A percentile compares a stretch with the other conserved stretches of the same genome.
Conservation (phyloP, 164 flowering plant genomes). For the Protea cynaroides region DNA sequence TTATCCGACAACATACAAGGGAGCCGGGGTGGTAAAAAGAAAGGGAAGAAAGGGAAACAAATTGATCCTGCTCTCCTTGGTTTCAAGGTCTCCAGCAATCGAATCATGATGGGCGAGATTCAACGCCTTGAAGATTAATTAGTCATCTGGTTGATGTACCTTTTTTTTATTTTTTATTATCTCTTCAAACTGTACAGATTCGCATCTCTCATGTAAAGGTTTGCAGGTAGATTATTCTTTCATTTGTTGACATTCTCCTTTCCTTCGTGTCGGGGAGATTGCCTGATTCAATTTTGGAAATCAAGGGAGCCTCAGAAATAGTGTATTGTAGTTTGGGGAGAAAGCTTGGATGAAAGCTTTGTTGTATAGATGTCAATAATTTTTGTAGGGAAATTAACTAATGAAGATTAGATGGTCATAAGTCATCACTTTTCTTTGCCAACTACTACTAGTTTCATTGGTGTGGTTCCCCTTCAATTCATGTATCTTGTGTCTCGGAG, state of each 20-base stretch:
- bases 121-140: slow-evolving; percentile 54
- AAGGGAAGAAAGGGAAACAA: slow-evolving; percentile 80
- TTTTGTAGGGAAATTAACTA: not conserved
- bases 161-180: not conserved
- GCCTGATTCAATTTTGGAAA: not conserved
- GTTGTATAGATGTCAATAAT: not conserved
- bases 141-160: not conserved
- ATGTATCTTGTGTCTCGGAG: no score
- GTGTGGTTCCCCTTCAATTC: no score
- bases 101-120: slow-evolving; percentile 88
- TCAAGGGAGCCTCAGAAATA: not conserved
- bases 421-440: not conserved
- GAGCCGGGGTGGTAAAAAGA: slow-evolving; percentile 53
- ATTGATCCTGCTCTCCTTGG: slow-evolving; percentile 81
- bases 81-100: slow-evolving; percentile 76
- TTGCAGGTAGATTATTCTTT: slow-evolving; percentile 2
- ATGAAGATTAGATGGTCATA: not conserved
- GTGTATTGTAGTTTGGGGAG: not conserved
- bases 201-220: not conserved
- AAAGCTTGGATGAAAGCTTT: not conserved
- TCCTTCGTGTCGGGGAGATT: not conserved
- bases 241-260: not conserved
- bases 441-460: no score
- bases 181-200: not conserved
- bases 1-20: slow-evolving; percentile 34